Evolutionary conservation across 257 asterid genomes (phyloP).

Genomic region (Solanum chiquidenum): DNA sequence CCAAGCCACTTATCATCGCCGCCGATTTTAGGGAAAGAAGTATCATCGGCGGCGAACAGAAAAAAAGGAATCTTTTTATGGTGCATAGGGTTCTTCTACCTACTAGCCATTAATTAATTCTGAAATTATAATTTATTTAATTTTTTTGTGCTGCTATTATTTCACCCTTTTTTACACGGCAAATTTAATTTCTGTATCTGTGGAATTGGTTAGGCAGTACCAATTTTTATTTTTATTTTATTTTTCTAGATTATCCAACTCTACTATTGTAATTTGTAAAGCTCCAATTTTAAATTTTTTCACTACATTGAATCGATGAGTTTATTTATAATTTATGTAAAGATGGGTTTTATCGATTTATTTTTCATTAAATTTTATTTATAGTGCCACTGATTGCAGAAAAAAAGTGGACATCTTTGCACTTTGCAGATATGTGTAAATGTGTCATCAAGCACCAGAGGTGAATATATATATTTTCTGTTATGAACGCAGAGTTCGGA

Average conservation of each 20-base stretch:
- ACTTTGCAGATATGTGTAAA: not conserved
- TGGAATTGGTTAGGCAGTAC: conserved; percentile 1
- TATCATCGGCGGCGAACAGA: conserved; percentile 12
- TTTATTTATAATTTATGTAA: not conserved
- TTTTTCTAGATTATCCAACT: conserved; percentile 10
- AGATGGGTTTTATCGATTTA: not conserved
- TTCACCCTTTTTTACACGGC: conserved; percentile 18
- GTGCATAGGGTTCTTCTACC: conserved; percentile 36
- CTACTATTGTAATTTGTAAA: conserved; percentile 31
- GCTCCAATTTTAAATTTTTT: not conserved
- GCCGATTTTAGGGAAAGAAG: conserved; percentile 26
- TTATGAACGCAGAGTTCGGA: no score
- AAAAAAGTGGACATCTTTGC: not conserved
- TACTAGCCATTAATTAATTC: conserved; percentile 20
- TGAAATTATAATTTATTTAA: not conserved
- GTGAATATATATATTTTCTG: not conserved
- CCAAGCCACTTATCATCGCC: conserved; percentile 50
- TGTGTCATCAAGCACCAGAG: not conserved
- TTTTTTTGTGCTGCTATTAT: not conserved
- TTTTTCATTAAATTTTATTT: not conserved
- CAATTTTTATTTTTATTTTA: not conserved
- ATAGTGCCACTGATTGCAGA: not conserved
- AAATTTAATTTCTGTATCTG: conserved; percentile 12
- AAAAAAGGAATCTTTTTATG: conserved; percentile 21
- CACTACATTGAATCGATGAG: not conserved